These are phyloP conservation scores for Musa itinerans DNA, from an alignment of 176 grass and related monocot species.

Conservation along the genomic window DNA sequence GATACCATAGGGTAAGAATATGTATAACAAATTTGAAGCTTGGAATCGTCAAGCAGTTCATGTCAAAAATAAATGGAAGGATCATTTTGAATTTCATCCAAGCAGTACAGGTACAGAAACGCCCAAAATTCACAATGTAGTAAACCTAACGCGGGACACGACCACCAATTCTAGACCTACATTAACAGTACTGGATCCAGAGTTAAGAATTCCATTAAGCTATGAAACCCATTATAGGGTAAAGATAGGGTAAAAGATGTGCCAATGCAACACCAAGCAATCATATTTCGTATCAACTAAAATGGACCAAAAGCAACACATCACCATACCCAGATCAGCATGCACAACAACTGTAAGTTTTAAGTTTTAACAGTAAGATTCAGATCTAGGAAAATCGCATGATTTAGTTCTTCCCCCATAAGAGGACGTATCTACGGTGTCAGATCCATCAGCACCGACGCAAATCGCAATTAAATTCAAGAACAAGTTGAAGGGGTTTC, in stretches of 20 bases:
- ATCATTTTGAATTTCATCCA: too few species aligned
- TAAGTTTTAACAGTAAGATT: neutral
- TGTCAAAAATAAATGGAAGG: too few species aligned
- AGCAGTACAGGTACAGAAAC: too few species aligned
- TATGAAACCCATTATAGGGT: neutral
- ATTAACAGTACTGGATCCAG: neutral
- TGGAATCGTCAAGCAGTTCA: too few species aligned
- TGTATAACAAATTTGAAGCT: too few species aligned
- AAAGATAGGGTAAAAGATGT: neutral
- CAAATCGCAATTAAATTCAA: neutral
- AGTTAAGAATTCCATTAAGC: neutral
- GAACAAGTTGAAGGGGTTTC: slow-evolving; percentile 8
- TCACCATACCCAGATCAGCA: neutral
- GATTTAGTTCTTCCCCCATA: neutral
- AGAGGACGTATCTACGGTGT: neutral
- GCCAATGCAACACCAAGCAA: neutral
- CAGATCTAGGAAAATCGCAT: neutral
- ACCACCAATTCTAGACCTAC: too few species aligned
- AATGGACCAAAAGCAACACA: neutral
- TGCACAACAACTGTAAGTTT: neutral
- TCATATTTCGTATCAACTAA: neutral
- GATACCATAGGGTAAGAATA: too few species aligned
- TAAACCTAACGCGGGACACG: too few species aligned
- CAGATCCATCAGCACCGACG: neutral
- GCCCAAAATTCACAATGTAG: too few species aligned